Conservation (phyloP, 192 early-diverging fungal species). For the Funneliformis geosporum region DNA sequence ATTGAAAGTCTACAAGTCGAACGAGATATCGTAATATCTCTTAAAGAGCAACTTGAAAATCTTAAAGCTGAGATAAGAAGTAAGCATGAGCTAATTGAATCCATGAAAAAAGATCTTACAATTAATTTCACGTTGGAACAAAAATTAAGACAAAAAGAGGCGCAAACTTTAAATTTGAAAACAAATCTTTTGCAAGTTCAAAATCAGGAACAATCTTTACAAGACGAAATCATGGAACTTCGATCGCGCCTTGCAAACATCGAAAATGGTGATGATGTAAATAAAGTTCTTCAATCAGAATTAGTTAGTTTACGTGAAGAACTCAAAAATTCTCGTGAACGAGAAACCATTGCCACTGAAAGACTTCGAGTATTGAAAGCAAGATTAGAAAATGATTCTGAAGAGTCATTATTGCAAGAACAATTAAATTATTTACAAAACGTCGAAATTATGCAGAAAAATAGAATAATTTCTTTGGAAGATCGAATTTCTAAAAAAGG, state of each 20-base stretch:
- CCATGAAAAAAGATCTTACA: conserved; percentile 2
- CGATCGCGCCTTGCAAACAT: neutral
- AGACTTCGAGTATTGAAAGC: neutral
- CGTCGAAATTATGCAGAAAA: conserved; percentile 8
- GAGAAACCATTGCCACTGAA: neutral
- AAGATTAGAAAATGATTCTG: neutral
- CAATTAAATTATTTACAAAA: neutral
- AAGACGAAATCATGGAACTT: neutral
- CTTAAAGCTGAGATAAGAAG: neutral
- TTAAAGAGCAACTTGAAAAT: conserved; percentile 6
- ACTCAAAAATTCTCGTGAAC: neutral
- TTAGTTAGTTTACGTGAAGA: neutral
- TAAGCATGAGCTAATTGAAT: conserved; percentile 22
- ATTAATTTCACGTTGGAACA: conserved; percentile 1
- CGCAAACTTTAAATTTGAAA: neutral
- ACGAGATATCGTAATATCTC: neutral
- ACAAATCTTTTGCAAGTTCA: neutral
- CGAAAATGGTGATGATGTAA: neutral
- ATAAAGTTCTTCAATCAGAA: conserved; percentile 9
- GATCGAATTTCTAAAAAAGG: neutral
- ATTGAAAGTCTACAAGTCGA: conserved; percentile 5
- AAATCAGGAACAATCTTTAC: conserved; percentile 1
- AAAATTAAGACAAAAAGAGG: conserved; percentile 14
- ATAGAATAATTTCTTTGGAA: conserved; percentile 2
- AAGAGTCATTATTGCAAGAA: neutral